These are phyloP conservation scores for Salix arbutifolia DNA, from an alignment of 345 rosid genomes.

Conservation along the genomic window DNA sequence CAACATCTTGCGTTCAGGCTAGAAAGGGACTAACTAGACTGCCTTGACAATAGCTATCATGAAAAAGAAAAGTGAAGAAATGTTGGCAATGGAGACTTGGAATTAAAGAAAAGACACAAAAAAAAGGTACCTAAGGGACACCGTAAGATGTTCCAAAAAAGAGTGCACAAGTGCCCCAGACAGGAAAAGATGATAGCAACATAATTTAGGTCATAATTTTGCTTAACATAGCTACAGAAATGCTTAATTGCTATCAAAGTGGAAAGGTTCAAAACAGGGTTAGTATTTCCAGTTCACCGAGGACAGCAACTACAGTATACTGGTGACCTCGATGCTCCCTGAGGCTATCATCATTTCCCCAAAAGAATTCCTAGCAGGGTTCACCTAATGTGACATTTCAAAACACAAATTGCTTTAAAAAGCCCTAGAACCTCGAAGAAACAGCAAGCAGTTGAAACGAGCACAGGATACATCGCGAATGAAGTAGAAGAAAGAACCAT, in stretches of 20 bases:
- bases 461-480: background rate
- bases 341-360: background rate
- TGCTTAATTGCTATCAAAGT: background rate
- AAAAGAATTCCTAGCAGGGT: background rate
- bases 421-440: conserved; percentile 3
- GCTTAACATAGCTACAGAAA: background rate
- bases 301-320: background rate
- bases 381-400: background rate
- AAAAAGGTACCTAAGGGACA: background rate
- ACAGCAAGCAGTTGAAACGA: background rate
- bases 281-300: background rate
- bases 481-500: background rate
- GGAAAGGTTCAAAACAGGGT: background rate
- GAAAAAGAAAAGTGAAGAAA: background rate
- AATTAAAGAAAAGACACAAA: background rate
- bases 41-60: background rate
- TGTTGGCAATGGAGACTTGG: background rate
- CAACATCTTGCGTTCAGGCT: background rate
- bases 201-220: background rate
- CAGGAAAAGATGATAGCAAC: background rate
- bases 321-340: background rate
- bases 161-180: background rate
- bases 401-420: background rate
- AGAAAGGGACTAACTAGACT: background rate
- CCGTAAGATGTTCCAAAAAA: no score